phyloP scores from a whole-genome alignment of 2,329 filamentous ascomycete species.

The Epichloe elymi region DNA sequence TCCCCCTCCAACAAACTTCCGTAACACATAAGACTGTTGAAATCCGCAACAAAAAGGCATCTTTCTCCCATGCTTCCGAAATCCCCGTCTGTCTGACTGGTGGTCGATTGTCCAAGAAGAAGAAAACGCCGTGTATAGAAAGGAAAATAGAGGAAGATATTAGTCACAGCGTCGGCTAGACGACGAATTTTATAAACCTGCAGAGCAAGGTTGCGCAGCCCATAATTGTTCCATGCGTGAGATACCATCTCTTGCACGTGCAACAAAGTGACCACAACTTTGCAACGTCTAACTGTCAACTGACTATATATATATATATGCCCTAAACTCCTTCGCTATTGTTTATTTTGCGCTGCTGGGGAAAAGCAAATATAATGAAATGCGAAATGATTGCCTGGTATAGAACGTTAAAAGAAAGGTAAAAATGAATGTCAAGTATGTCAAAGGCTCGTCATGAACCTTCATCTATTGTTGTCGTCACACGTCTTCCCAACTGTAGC shows the following conservation, averaged over 20 bases:
- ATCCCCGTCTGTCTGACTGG: neutral
- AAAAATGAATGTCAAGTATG: neutral
- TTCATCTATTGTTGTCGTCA: constrained; percentile 5
- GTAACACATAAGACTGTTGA: neutral
- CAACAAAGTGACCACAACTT: neutral
- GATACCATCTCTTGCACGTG: neutral
- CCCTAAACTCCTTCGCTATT: constrained; percentile 11
- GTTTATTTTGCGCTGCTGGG: neutral
- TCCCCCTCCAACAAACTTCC: neutral
- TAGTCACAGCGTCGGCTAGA: neutral
- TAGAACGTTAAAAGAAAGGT: neutral
- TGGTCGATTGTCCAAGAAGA: neutral
- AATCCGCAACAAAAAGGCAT: neutral
- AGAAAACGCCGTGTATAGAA: neutral
- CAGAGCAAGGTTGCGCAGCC: neutral
- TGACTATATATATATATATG: neutral
- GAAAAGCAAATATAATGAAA: constrained; percentile 1
- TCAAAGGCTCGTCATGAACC: neutral
- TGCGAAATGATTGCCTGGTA: constrained; percentile 3
- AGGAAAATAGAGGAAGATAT: neutral
- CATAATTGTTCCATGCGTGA: neutral
- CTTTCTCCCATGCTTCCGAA: neutral
- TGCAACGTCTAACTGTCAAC: neutral
- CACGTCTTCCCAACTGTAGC: constrained; percentile 39
- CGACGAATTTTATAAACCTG: neutral